Evolutionary conservation across 352 stramenopile species (phyloP).

Genomic region (Phytophthora syringae): DNA sequence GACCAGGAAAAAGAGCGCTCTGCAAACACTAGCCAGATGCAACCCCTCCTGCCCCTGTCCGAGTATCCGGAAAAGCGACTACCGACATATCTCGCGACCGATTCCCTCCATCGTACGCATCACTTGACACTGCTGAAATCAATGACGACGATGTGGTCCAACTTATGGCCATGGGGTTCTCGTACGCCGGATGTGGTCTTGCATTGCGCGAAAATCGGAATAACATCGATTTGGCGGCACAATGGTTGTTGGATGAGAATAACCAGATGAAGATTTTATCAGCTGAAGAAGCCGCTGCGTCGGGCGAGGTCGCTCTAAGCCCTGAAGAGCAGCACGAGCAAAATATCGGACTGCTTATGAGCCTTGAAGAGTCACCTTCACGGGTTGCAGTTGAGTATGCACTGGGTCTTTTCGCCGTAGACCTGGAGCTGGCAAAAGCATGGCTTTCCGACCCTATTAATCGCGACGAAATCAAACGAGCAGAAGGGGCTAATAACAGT

Average conservation of each 20-base stretch:
- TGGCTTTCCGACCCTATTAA: constrained; percentile 75
- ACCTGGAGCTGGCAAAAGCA: constrained; percentile 64
- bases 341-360: constrained; percentile 79
- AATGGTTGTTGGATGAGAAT: constrained; percentile 84
- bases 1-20: constrained; percentile 26
- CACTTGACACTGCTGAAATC: constrained; percentile 40
- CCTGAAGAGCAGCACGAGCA: constrained; percentile 73
- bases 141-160: constrained; percentile 87
- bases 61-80: constrained; percentile 6
- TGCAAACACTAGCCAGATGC: constrained; percentile 28
- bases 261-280: constrained; percentile 78
- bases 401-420: constrained; percentile 66
- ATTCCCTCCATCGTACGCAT: constrained; percentile 9
- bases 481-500: constrained; percentile 36
- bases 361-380: constrained; percentile 54
- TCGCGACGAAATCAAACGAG: constrained; percentile 65
- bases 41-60: constrained; percentile 54
- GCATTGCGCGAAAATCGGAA: constrained; percentile 72
- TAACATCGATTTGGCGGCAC: constrained; percentile 73
- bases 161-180: constrained; percentile 90
- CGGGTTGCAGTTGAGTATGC: constrained; percentile 68
- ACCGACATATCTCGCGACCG: constrained; percentile 9
- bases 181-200: constrained; percentile 79
- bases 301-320: constrained; percentile 57
- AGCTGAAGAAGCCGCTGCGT: constrained; percentile 60